Conservation (phyloP, 2,329 filamentous ascomycete species). For the Beauveria sp. region DNA sequence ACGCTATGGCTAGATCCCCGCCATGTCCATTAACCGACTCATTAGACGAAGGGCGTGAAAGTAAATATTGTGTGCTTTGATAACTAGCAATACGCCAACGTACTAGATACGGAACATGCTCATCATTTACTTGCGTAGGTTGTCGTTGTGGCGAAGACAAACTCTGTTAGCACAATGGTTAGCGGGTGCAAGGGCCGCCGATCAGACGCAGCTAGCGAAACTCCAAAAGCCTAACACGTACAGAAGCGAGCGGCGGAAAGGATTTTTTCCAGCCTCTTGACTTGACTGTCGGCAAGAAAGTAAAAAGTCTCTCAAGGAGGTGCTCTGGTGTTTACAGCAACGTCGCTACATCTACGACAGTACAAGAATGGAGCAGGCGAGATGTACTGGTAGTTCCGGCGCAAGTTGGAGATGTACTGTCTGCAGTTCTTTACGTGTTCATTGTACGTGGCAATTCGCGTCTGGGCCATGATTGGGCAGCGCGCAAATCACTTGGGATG, state of each 20-base stretch:
- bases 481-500: not conserved
- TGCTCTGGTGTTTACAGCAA: not conserved
- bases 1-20: not conserved
- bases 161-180: not conserved
- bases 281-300: too few species aligned
- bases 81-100: too few species aligned
- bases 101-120: too few species aligned
- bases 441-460: too few species aligned
- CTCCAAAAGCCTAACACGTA: not conserved
- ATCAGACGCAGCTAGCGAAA: not conserved
- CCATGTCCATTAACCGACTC: not conserved
- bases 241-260: not conserved
- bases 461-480: not conserved
- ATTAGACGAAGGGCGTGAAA: not conserved
- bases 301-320: not conserved
- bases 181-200: not conserved
- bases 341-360: too few species aligned
- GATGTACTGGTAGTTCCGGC: too few species aligned
- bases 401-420: too few species aligned
- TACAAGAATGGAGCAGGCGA: too few species aligned
- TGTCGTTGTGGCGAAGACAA: not conserved
- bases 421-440: too few species aligned
- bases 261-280: not conserved
- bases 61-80: not conserved
- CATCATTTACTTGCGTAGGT: too few species aligned